Evolutionary conservation across 192 early-diverging fungal species (phyloP).

Genomic region (Coemansia sp.): DNA sequence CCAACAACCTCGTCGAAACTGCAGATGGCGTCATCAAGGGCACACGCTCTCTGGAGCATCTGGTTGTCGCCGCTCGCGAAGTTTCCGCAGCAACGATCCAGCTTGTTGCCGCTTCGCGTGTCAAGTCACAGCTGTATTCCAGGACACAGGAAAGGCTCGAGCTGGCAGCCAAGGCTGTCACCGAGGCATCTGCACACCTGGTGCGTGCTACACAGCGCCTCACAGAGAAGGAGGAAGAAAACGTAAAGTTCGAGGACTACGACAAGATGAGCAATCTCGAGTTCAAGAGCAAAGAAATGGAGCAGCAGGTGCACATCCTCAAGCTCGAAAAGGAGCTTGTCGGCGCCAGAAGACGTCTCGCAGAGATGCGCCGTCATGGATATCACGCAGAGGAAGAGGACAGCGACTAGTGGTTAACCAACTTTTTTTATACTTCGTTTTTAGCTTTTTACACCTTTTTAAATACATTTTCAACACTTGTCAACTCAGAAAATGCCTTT

Average conservation of each 20-base stretch:
- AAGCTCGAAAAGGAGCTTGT: slow-evolving; percentile 92
- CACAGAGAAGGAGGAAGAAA: slow-evolving; percentile 70
- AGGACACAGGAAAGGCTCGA: slow-evolving; percentile 94
- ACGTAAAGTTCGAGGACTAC: slow-evolving; percentile 58
- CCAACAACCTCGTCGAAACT: slow-evolving; percentile 87
- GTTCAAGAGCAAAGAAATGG: slow-evolving; percentile 96
- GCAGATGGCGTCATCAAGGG: slow-evolving; percentile 94
- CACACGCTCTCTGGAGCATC: slow-evolving; percentile 87
- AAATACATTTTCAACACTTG: too few relatives aligned
- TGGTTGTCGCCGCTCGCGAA: slow-evolving; percentile 97
- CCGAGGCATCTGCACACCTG: slow-evolving; percentile 84
- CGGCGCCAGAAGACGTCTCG: slow-evolving; percentile 80
- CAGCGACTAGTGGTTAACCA: slow-evolving; percentile 15
- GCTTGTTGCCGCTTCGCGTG: slow-evolving; percentile 92
- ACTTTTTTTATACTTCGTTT: slow-evolving; percentile 6
- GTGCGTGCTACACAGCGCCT: slow-evolving; percentile 90
- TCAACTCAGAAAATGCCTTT: too few relatives aligned
- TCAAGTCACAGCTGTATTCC: slow-evolving; percentile 90
- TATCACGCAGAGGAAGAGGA: slow-evolving; percentile 64
- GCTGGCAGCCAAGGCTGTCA: slow-evolving; percentile 88
- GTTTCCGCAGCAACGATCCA: slow-evolving; percentile 96
- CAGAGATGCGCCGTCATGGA: slow-evolving; percentile 87
- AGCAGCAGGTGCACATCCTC: slow-evolving; percentile 95
- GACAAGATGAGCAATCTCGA: slow-evolving; percentile 83
- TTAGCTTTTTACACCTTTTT: too few relatives aligned